These are phyloP conservation scores for Ehretia macrophylla DNA, from an alignment of 257 asterid genomes.

Conservation along the genomic window DNA sequence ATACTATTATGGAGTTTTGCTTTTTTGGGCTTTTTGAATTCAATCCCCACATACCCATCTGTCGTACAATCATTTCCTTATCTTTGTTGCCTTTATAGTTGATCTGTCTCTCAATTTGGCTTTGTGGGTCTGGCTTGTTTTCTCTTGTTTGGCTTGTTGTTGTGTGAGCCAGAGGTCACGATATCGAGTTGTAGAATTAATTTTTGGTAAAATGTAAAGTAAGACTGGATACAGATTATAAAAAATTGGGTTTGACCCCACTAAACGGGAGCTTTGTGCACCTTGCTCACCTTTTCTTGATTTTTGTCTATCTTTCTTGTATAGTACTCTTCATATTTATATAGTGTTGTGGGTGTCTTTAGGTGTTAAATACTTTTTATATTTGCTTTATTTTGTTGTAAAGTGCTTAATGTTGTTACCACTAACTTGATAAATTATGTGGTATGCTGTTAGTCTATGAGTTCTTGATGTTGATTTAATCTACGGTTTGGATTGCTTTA, in stretches of 20 bases:
- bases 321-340: no score
- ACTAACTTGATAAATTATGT: no score
- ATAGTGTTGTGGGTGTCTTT: background rate
- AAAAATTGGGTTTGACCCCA: background rate
- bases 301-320: background rate
- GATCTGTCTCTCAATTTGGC: background rate
- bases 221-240: no score
- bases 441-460: background rate
- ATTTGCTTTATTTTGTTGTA: no score
- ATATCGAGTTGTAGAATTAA: no score
- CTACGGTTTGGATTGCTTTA: conserved; percentile 5
- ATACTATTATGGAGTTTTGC: background rate
- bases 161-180: no score
- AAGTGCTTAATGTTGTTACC: no score
- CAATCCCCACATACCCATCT: conserved; percentile 10
- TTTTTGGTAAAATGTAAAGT: no score
- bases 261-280: background rate
- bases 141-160: conserved; percentile 1
- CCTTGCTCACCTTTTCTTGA: no score
- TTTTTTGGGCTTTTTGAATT: conserved; percentile 7
- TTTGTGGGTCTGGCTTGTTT: conserved; percentile 21
- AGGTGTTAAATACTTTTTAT: background rate
- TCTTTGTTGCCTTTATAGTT: conserved; percentile 28
- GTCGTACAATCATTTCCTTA: conserved; percentile 14
- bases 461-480: conserved; percentile 6